Percentiles rank a stretch among this genome's conserved stretches.
These are phyloP conservation scores for Cercospora janseana DNA, from an alignment of 2,329 filamentous ascomycete genomes.

Conservation along the genomic window DNA sequence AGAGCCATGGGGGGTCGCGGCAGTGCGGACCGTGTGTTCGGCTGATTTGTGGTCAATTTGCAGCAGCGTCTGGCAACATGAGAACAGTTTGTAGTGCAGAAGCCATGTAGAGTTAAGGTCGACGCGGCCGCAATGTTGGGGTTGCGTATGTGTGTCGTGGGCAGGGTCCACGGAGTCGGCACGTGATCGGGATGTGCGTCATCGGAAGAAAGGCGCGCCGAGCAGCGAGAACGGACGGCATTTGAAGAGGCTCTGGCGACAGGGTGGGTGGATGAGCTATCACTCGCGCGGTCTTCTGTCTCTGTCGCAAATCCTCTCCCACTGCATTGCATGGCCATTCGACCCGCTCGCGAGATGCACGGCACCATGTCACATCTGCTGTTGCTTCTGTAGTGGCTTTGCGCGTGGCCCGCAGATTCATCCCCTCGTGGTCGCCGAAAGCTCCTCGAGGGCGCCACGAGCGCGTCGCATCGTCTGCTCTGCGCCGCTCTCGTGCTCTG, in stretches of 20 bases:
- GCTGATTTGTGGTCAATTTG: no score
- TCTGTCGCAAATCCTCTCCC: neutral
- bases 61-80: no score
- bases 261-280: neutral
- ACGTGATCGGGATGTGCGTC: neutral
- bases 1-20: no score
- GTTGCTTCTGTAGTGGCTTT: neutral
- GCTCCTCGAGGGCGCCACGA: neutral
- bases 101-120: no score
- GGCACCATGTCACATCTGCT: conserved; percentile 1
- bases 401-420: neutral
- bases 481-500: neutral
- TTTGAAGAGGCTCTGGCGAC: conserved; percentile 3
- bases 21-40: no score
- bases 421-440: neutral
- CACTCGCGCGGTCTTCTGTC: neutral
- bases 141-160: no score
- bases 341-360: neutral
- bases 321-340: neutral
- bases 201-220: conserved; percentile 1
- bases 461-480: conserved; percentile 5
- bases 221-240: neutral
- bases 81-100: no score
- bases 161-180: no score
- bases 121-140: no score